Conservation (phyloP, 441 rosid genomes). For the Melianthus villosus region DNA sequence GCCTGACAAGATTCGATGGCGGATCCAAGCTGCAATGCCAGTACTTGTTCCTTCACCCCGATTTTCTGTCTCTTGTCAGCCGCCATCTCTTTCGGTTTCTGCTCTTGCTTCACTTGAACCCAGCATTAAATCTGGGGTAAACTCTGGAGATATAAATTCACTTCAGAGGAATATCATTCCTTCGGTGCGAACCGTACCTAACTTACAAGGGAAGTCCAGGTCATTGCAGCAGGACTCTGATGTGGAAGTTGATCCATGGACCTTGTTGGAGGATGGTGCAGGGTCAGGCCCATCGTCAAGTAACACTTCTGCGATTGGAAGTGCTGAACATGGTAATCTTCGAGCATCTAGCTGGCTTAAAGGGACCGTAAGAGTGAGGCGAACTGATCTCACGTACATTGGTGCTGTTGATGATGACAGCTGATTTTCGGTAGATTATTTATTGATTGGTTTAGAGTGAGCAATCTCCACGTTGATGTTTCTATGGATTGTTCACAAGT, state of each 20-base stretch:
- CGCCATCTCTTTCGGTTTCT: conserved; percentile 41
- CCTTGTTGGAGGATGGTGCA: conserved; percentile 80
- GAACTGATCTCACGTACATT: conserved; percentile 71
- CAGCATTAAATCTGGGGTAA: conserved; percentile 21
- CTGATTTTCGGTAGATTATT: conserved; percentile 29
- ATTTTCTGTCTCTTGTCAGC: conserved; percentile 53
- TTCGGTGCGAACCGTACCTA: conserved; percentile 24
- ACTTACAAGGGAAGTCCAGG: conserved; percentile 38
- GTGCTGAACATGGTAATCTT: conserved; percentile 58
- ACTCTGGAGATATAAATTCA: conserved; percentile 19
- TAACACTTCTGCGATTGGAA: conserved; percentile 25
- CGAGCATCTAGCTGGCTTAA: conserved; percentile 83
- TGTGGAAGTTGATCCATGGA: conserved; percentile 85
- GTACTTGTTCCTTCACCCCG: conserved; percentile 45
- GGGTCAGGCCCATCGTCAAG: conserved; percentile 56
- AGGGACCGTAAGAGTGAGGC: conserved; percentile 79
- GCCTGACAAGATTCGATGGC: conserved; percentile 75
- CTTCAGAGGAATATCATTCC: conserved; percentile 30
- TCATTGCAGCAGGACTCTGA: conserved; percentile 38
- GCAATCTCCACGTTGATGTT: conserved; percentile 9
- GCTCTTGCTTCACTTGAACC: conserved; percentile 60
- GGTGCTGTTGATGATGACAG: conserved; percentile 88
- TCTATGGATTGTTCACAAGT: too few relatives aligned
- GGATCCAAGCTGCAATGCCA: conserved; percentile 95
- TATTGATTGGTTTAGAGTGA: conserved; percentile 16